These are phyloP conservation scores for Podospora pseudoanserina DNA, from an alignment of 495 filamentous ascomycete species.

Conservation along the genomic window DNA sequence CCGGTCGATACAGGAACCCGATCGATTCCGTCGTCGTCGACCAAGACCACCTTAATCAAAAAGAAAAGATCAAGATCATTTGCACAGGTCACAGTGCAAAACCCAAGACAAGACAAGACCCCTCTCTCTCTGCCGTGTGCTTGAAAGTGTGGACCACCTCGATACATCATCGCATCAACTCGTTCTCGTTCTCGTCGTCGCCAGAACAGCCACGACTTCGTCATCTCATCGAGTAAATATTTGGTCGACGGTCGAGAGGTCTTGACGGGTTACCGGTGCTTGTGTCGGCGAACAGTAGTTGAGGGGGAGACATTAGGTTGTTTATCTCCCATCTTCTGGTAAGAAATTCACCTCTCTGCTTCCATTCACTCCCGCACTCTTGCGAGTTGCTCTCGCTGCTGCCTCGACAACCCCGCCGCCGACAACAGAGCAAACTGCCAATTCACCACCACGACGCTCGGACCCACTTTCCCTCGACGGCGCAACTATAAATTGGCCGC, in stretches of 20 bases:
- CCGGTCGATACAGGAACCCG: slow-evolving; percentile 21
- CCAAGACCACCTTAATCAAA: slow-evolving; percentile 32
- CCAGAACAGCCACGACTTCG: slow-evolving; percentile 6
- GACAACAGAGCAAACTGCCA: neutral
- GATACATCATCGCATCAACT: slow-evolving; percentile 10
- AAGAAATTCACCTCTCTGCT: slow-evolving; percentile 42
- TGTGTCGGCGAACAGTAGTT: slow-evolving; percentile 38
- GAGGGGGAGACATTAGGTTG: slow-evolving; percentile 98
- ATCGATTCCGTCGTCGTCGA: slow-evolving; percentile 35
- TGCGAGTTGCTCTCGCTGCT: neutral
- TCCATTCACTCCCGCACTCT: neutral
- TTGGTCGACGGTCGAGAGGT: slow-evolving; percentile 36
- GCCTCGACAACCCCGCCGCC: neutral
- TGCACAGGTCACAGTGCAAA: slow-evolving; percentile 37
- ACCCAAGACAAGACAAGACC: neutral
- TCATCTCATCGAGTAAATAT: slow-evolving; percentile 19
- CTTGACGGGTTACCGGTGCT: slow-evolving; percentile 25
- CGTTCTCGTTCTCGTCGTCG: slow-evolving; percentile 13
- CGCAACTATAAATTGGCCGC: neutral
- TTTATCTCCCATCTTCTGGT: slow-evolving; percentile 86
- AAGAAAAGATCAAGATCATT: slow-evolving; percentile 35
- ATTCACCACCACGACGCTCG: neutral
- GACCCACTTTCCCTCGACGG: neutral
- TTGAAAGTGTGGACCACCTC: slow-evolving; percentile 19
- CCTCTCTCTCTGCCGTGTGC: slow-evolving; percentile 31